Conservation (phyloP, 768 basidiomycete species). For the Termitomyces titanicus region DNA sequence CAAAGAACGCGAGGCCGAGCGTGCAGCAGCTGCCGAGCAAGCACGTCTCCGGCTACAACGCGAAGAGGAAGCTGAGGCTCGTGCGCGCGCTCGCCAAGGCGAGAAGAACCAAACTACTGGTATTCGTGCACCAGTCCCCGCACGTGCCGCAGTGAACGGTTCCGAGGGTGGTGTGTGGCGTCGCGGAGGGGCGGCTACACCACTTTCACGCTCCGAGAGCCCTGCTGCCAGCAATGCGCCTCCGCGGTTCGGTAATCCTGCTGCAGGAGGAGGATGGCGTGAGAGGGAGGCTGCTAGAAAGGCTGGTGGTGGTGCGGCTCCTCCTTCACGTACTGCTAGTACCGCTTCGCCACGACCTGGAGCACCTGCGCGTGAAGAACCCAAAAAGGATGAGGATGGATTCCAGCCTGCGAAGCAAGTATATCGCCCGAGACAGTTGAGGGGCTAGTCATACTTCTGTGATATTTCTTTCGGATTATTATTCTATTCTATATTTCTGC, state of each 20-base stretch:
- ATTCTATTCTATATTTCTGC: neutral
- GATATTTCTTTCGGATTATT: constrained; percentile 1
- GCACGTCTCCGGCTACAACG: constrained; percentile 59
- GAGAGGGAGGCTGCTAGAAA: constrained; percentile 23
- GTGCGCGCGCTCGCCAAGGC: constrained; percentile 34
- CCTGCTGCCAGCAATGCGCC: constrained; percentile 36
- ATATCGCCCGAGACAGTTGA: constrained; percentile 25
- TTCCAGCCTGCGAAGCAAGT: constrained; percentile 56
- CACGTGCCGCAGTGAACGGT: constrained; percentile 18
- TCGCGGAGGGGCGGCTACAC: constrained; percentile 25
- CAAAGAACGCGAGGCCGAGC: constrained; percentile 47
- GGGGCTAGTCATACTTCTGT: constrained; percentile 8
- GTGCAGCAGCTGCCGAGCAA: constrained; percentile 47
- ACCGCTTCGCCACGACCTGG: constrained; percentile 27
- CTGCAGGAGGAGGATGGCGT: constrained; percentile 21
- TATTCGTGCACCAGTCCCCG: constrained; percentile 25
- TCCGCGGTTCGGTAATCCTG: constrained; percentile 33
- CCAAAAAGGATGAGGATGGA: constrained; percentile 60
- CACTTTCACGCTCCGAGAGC: constrained; percentile 52
- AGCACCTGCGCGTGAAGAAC: constrained; percentile 41
- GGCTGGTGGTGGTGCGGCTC: constrained; percentile 11
- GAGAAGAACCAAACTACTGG: constrained; percentile 31
- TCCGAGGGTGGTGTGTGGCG: constrained; percentile 27
- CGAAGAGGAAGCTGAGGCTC: constrained; percentile 68
- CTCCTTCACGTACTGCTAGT: constrained; percentile 17